These are phyloP conservation scores for Fusarium odoratissimum DNA, from an alignment of 2,329 filamentous ascomycete genomes.

Conservation along the genomic window DNA sequence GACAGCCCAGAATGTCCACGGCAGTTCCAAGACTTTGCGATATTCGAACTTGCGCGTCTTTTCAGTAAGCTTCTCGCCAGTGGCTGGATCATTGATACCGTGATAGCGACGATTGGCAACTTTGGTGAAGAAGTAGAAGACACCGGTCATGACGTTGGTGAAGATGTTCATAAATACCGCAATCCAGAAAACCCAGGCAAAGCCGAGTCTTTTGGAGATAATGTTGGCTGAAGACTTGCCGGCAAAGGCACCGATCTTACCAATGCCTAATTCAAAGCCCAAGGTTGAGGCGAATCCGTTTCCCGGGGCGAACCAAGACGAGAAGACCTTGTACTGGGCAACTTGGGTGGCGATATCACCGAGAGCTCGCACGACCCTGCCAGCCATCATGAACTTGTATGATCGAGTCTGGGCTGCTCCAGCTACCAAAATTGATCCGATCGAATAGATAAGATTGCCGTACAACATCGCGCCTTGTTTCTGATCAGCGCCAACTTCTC, in stretches of 20 bases:
- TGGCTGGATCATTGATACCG: slow-evolving; percentile 55
- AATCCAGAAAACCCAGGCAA: slow-evolving; percentile 70
- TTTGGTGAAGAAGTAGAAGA: slow-evolving; percentile 65
- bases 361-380: slow-evolving; percentile 64
- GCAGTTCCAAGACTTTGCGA: slow-evolving; percentile 63
- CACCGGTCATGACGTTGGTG: slow-evolving; percentile 63
- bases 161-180: slow-evolving; percentile 72
- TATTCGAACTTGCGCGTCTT: slow-evolving; percentile 67
- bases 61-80: slow-evolving; percentile 66
- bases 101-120: slow-evolving; percentile 16
- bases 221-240: slow-evolving; percentile 69
- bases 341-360: slow-evolving; percentile 72
- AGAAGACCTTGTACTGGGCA: slow-evolving; percentile 73
- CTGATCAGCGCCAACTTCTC: accelerated
- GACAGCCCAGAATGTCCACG: slow-evolving; percentile 69
- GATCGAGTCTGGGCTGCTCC: slow-evolving; percentile 64
- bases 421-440: slow-evolving; percentile 68
- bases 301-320: slow-evolving; percentile 70
- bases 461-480: slow-evolving; percentile 52
- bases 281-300: slow-evolving; percentile 71
- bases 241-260: slow-evolving; percentile 69
- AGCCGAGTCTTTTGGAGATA: slow-evolving; percentile 57
- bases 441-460: slow-evolving; percentile 66
- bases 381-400: slow-evolving; percentile 69
- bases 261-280: slow-evolving; percentile 67